Evolutionary conservation across 2,329 filamentous ascomycete genomes (phyloP), one percentile per base, ranked within the genome.

Genomic region (Pseudodiploospora longispora): DNA sequence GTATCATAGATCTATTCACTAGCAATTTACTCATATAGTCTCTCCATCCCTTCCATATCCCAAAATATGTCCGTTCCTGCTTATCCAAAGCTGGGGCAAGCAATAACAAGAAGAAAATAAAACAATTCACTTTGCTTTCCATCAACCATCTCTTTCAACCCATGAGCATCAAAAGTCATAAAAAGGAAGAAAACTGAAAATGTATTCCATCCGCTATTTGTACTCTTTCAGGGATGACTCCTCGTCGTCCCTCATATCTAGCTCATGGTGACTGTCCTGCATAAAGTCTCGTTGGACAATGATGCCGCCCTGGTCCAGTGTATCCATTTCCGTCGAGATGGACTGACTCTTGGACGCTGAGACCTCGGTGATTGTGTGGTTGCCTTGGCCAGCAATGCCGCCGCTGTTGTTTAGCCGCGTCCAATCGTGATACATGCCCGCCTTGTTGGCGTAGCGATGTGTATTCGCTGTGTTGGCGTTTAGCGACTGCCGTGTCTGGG

Each of bases 251-350:
- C 32, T 34, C 9, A 9, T 12, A 34, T 9, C 36, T 19, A 47
- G n/a, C n/a, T 45, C 42, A 30, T 36, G 46, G 6, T 32, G 41
- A 8, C 46, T 45, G 27, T 35, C n/a, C 39, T 45, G 46, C 12
- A 33, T 45, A 41, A 47, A 45, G 19, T 30, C 46, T 29, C 38
- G 41, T 36, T 45, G 36, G 35, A 47, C 46, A 28, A 47, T 31
- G 6, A 47, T 47, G 1, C 46, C 42, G 6, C 36, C 42, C 12
- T 7, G 12, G n/a, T 45, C 40, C 6, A 41, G 2, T 6, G 35
- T 35, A 3, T 42, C 46, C 42, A 45, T 10, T 12, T 42, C 42
- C 3, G 37, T 40, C 32, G 42, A 31, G 27, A 29, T 28, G 5
- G n/a, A 19, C 31, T 42, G n/a, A 12, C 28, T 27, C 9, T 27